These are phyloP conservation scores for Trichoderma asperelloides DNA, from an alignment of 495 filamentous ascomycete species.

Conservation along the genomic window DNA sequence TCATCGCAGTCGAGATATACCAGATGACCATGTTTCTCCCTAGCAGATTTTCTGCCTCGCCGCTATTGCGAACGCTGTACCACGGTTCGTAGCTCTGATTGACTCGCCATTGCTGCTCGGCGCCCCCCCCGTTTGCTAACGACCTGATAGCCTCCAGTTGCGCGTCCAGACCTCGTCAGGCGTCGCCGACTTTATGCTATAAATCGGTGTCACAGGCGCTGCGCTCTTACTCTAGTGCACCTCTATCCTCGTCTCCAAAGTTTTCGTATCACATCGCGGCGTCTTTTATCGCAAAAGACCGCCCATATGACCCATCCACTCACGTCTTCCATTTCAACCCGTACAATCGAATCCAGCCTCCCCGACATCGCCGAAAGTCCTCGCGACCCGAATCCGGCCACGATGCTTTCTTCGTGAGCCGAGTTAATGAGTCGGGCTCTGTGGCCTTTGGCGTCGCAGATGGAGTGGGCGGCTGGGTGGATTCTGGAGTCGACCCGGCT, in stretches of 20 bases:
- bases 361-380: slow-evolving; percentile 39
- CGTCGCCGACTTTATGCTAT: neutral
- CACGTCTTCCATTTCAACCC: slow-evolving; percentile 74
- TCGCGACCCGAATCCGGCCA: slow-evolving; percentile 73
- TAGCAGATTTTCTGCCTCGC: neutral
- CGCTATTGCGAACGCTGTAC: neutral
- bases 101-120: neutral
- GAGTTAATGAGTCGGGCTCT: slow-evolving; percentile 47
- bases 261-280: slow-evolving; percentile 60
- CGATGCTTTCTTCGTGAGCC: slow-evolving; percentile 90
- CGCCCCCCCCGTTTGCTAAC: neutral
- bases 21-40: neutral
- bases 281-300: slow-evolving; percentile 69
- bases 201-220: neutral
- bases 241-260: slow-evolving; percentile 18
- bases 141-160: neutral
- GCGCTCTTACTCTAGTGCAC: neutral
- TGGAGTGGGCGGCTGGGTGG: slow-evolving; percentile 90
- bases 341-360: slow-evolving; percentile 45
- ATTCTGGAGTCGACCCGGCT: slow-evolving; percentile 83
- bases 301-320: slow-evolving; percentile 56
- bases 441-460: slow-evolving; percentile 84
- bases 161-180: neutral
- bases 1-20: neutral
- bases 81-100: neutral